Evolutionary conservation across 345 rosid genomes (phyloP), one percentile per base, ranked within the genome.

Genomic region (Hirschfeldia incana): DNA sequence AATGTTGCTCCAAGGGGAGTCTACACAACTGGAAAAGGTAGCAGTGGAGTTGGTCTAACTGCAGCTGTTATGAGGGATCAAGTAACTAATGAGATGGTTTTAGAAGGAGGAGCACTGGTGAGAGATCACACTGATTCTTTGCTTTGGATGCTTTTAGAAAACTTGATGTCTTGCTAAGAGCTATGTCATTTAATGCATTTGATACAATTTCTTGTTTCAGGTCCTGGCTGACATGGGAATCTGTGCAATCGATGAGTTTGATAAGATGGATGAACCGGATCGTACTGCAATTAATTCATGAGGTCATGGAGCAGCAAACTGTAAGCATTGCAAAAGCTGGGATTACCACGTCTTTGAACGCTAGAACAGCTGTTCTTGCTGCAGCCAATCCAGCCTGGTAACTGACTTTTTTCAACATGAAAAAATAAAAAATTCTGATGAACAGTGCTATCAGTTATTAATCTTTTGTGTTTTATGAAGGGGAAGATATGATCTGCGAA

Each of bases 341-440:
- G 80, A 93, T 95, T 61, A 95, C 98, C 49, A 95, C 99, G 27
- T 93, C 99, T 28, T 81, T 95, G 77, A 95, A 95, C 69, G 99
- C 98, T 73, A 88, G 99, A 85, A 95, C 98, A 69, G 98, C 98
- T 60, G 88, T 95, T 85, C 92, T 95, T 83, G 94, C 99, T 60
- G 99, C 99, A 67, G 99, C 98, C 74, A 95, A 91, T 90, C 99
- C 98, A 70, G 99, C 99, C 74, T 95, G 98, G 98, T 94, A 91
- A 67, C 3, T 49, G 9, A 15, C 68, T 30, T 49, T 69, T 75
- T 46, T 51, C 16, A 26, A 62, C 51, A 57, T 42, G 73, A 11
- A 44, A 8, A 37, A 10, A 9, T 3, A 44, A 51, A 16, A 49
- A 13, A 39, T n/a, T 42, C 79, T 53, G 30, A 17, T 34, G 51